These are phyloP conservation scores for Vitis amurensis DNA, from an alignment of 164 flowering plant genomes.

Conservation along the genomic window DNA sequence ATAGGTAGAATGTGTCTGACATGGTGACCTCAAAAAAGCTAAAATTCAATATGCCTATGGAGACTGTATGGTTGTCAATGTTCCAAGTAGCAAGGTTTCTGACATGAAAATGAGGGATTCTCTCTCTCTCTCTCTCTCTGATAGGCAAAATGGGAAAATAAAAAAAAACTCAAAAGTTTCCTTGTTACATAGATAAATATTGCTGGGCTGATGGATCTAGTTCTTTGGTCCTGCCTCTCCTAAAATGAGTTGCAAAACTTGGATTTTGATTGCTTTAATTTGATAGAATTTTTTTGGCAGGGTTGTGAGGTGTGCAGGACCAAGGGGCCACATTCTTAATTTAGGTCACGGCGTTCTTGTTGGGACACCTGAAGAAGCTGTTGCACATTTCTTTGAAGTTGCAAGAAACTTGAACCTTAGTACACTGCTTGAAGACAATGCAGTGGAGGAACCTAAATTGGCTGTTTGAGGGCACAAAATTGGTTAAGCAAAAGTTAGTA, in stretches of 20 bases:
- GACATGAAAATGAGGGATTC: too few species aligned
- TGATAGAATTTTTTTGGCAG: conserved; percentile 38
- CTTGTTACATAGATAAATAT: neutral
- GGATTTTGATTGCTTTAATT: conserved; percentile 2
- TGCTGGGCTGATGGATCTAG: neutral
- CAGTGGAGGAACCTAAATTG: conserved; percentile 28
- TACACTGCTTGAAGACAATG: conserved; percentile 18
- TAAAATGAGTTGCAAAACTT: neutral
- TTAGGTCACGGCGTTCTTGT: conserved; percentile 97
- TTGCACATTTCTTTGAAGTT: conserved; percentile 90
- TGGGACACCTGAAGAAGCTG: conserved; percentile 98
- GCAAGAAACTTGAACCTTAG: conserved; percentile 67
- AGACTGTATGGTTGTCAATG: too few species aligned
- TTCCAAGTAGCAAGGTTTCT: too few species aligned
- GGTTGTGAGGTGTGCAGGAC: conserved; percentile 91
- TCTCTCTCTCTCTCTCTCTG: too few species aligned
- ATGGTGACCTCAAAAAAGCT: too few species aligned
- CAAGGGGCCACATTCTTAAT: conserved; percentile 85
- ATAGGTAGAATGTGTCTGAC: too few species aligned
- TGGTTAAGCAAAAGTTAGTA: neutral
- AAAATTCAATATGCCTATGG: too few species aligned
- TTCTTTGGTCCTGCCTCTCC: neutral
- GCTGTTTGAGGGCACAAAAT: conserved; percentile 21
- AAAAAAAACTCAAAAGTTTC: neutral
- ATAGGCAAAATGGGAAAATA: neutral